A percentile compares a stretch with the other conserved stretches of the same genome.
phyloP scores from a whole-genome alignment of 768 basidiomycete species.

The Tubosaeta brunneosetosa region DNA sequence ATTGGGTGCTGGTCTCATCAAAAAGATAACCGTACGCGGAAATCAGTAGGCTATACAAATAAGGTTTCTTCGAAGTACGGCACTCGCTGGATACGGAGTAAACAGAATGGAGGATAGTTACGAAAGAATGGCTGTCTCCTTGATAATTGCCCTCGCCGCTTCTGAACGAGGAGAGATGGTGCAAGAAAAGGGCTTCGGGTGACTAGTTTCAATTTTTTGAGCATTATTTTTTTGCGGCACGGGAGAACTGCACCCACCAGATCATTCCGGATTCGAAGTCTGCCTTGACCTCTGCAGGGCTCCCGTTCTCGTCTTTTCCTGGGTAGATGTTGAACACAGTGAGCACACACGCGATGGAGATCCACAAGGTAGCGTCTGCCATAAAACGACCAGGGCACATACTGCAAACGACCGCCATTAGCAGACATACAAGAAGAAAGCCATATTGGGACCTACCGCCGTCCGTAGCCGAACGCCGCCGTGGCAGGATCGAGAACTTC shows the following conservation, averaged over 20 bases:
- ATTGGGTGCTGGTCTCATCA: constrained; percentile 65
- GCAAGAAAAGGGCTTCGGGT: constrained; percentile 29
- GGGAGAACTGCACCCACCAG: constrained; percentile 16
- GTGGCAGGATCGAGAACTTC: constrained; percentile 27
- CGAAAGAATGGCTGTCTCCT: constrained; percentile 24
- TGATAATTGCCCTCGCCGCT: constrained; percentile 22
- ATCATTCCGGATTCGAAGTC: constrained; percentile 29
- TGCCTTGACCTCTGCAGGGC: constrained; percentile 15
- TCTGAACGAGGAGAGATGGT: constrained; percentile 30
- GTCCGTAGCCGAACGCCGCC: constrained; percentile 35
- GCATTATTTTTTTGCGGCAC: not conserved
- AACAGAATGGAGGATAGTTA: constrained; percentile 2
- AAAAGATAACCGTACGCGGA: constrained; percentile 34
- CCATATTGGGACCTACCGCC: constrained; percentile 20
- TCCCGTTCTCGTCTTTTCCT: constrained; percentile 18
- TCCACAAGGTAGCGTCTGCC: constrained; percentile 39
- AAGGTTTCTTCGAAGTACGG: not conserved
- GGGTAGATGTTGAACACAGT: constrained; percentile 25
- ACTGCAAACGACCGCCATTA: constrained; percentile 8
- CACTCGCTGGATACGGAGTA: not conserved
- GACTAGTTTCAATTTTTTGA: constrained; percentile 18
- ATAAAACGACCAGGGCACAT: constrained; percentile 44
- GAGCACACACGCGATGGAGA: constrained; percentile 29
- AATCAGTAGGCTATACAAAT: constrained; percentile 1
- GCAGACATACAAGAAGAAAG: not conserved